Evolutionary conservation across 768 basidiomycete genomes (phyloP), one percentile per base, ranked within the genome.

Genomic region (Russula foetens): DNA sequence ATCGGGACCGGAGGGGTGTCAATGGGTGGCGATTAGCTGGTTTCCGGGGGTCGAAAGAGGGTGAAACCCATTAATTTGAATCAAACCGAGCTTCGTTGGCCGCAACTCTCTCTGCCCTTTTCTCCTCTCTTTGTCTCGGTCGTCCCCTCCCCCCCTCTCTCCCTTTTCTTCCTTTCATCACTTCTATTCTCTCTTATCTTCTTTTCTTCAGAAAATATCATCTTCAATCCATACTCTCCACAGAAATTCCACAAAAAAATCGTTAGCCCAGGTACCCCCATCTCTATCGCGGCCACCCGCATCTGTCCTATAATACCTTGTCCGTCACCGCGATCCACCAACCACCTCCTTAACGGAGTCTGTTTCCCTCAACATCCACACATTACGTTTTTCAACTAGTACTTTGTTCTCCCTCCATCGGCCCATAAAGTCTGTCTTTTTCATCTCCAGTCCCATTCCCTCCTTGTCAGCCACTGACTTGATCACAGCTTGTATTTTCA

Each of bases 401-500:
- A 63, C 56, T 61, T 61, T 45, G 48, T 45, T 45, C 9, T 28
- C 58, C 26, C 28, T 43, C 59, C 38, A 41, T 23, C 48, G 15
- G 26, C 43, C 23, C 58, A 47, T 62, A 58, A 62, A 62, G 56
- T 57, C 24, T 9, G 55, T 52, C 29, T 24, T n/a, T n/a, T n/a
- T n/a, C n/a, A n/a, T n/a, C n/a, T n/a, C n/a, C 39, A n/a, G 11
- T 4, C n/a, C 39, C 19, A 4, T n/a, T 19, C 17, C 33, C 21
- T 41, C 56, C n/a, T 19, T 31, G 63, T 58, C 65, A 52, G 58
- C 65, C 58, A 33, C 58, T 64, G 29, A 45, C 41, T 45, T 6
- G 28, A 23, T 53, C 35, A 38, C 67, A 73, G 71, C 65, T 72
- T 73, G 73, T 72, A 69, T 71, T 66, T 67, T 60, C 59, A 68